Conservation (phyloP, 768 basidiomycete genomes). For the Lentinus brumalis region DNA sequence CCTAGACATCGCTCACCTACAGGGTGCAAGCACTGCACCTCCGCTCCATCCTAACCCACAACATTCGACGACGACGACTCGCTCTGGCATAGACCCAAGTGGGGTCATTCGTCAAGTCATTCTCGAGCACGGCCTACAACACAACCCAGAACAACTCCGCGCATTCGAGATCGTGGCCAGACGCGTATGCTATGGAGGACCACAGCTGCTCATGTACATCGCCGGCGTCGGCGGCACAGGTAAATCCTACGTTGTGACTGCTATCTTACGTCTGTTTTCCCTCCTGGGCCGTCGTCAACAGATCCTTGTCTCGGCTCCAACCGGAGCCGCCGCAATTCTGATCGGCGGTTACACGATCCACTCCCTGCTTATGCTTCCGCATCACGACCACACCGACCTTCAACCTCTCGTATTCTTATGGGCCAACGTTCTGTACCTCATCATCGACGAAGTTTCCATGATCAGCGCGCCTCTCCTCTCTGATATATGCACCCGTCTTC, state of each 20-base stretch:
- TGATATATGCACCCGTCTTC: slow-evolving; percentile 23
- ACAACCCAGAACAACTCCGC: slow-evolving; percentile 15
- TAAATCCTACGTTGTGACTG: slow-evolving; percentile 31
- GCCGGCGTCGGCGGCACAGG: slow-evolving; percentile 34
- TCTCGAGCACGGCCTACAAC: neutral
- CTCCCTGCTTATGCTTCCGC: slow-evolving; percentile 23
- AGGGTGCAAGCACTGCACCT: too few relatives aligned
- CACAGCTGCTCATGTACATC: slow-evolving; percentile 31
- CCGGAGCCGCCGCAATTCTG: slow-evolving; percentile 32
- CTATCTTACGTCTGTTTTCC: slow-evolving; percentile 24
- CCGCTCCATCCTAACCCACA: too few relatives aligned
- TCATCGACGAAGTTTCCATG: slow-evolving; percentile 29
- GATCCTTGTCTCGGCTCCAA: slow-evolving; percentile 28
- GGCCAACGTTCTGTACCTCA: slow-evolving; percentile 18
- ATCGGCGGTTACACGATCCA: slow-evolving; percentile 35
- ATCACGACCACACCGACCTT: slow-evolving; percentile 3
- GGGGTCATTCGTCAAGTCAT: neutral
- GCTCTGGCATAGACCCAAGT: too few relatives aligned
- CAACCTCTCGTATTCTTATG: slow-evolving; percentile 17
- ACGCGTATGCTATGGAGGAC: neutral
- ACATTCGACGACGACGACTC: too few relatives aligned
- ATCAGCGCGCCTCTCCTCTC: slow-evolving; percentile 24
- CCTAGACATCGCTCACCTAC: too few relatives aligned
- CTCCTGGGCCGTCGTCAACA: neutral
- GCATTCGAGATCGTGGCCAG: slow-evolving; percentile 18